These are phyloP conservation scores for Eutrema japonicum DNA, from an alignment of 345 rosid genomes.

Conservation along the genomic window DNA sequence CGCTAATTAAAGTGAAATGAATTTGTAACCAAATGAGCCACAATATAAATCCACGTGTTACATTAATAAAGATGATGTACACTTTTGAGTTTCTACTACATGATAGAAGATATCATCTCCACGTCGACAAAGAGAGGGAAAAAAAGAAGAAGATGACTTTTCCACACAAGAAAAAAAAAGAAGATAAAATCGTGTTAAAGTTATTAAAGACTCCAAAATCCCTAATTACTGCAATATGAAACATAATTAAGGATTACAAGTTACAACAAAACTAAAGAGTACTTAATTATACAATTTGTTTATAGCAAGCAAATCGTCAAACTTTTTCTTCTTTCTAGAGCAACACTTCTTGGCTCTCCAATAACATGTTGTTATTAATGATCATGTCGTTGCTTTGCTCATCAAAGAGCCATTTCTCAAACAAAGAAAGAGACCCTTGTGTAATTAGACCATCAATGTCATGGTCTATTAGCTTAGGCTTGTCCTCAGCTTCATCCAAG, in stretches of 20 bases:
- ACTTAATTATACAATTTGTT: constrained; percentile 31
- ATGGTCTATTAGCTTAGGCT: constrained; percentile 50
- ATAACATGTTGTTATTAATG: constrained; percentile 41
- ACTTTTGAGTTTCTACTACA: constrained; percentile 26
- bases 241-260: constrained; percentile 20
- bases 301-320: constrained; percentile 10
- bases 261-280: constrained; percentile 32
- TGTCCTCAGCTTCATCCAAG: constrained; percentile 43
- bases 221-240: constrained; percentile 25
- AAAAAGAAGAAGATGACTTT: background rate
- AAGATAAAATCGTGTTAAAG: constrained; percentile 16
- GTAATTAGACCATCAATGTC: constrained; percentile 42
- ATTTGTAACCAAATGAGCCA: constrained; percentile 17
- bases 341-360: constrained; percentile 47
- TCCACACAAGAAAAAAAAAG: background rate
- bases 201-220: constrained; percentile 21
- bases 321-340: constrained; percentile 37
- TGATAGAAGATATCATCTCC: constrained; percentile 29
- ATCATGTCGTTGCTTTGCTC: constrained; percentile 57
- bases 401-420: constrained; percentile 80
- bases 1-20: background rate
- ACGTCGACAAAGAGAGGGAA: background rate
- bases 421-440: constrained; percentile 54
- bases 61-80: constrained; percentile 24
- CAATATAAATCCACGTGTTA: constrained; percentile 14